Percentiles rank a stretch among this genome's conserved stretches.
phyloP scores from a whole-genome alignment of 495 filamentous ascomycete genomes.

The Letharia columbiana region DNA sequence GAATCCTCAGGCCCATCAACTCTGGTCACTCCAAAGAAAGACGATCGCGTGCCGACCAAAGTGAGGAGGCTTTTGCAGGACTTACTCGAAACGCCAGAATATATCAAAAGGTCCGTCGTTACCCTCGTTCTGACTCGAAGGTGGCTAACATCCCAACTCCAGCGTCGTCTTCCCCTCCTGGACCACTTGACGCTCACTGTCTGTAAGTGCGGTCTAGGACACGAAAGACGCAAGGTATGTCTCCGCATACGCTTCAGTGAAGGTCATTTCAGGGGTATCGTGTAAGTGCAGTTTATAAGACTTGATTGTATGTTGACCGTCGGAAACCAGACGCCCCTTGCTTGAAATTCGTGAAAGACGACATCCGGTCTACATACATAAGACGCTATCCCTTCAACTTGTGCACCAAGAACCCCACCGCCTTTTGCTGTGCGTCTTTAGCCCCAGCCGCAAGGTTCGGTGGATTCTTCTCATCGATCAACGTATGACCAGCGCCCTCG shows the following conservation, averaged over 20 bases:
- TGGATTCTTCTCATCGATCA: neutral
- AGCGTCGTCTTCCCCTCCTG: constrained; percentile 42
- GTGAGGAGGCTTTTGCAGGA: constrained; percentile 1
- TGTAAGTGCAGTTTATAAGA: neutral
- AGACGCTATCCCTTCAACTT: neutral
- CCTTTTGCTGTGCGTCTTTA: neutral
- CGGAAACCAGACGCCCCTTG: neutral
- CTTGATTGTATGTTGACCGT: neutral
- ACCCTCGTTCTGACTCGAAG: neutral
- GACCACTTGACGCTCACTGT: constrained; percentile 15
- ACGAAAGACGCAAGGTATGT: neutral
- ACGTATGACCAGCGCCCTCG: neutral
- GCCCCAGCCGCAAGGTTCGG: neutral
- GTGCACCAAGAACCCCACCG: neutral
- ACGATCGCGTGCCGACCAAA: neutral
- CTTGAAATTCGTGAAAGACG: neutral
- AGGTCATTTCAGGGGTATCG: neutral
- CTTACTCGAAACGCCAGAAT: constrained; percentile 1
- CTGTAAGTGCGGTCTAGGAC: neutral
- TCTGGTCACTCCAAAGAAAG: neutral
- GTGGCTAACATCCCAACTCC: neutral
- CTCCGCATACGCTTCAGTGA: neutral
- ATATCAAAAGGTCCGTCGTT: constrained; percentile 6
- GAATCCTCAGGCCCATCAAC: neutral
- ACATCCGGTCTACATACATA: neutral